Evolutionary conservation across 148 eudicot species (phyloP).

Genomic region (Rhododendron ferrugineum): DNA sequence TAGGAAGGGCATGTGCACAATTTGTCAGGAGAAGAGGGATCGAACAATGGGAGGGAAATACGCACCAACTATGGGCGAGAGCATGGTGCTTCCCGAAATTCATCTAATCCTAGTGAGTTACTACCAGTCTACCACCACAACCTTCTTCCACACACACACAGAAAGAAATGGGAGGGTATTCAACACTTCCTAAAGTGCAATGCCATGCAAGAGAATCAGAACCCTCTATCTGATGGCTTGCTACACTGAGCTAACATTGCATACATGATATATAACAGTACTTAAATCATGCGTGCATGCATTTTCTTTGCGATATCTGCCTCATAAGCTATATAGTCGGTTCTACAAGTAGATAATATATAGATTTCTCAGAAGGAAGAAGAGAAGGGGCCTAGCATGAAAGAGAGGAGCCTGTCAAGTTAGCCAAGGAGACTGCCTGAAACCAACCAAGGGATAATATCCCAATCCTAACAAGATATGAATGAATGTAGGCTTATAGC

Average conservation of each 20-base stretch:
- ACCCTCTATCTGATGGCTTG: background rate
- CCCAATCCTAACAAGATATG: background rate
- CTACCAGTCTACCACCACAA: background rate
- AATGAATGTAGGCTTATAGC: background rate
- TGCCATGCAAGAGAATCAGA: background rate
- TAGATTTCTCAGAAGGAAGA: background rate
- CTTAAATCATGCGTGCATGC: background rate
- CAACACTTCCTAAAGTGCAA: background rate
- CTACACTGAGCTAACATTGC: background rate
- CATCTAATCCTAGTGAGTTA: background rate
- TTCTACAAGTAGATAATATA: background rate
- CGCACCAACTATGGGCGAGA: background rate
- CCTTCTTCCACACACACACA: background rate
- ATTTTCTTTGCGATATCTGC: background rate
- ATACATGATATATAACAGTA: background rate
- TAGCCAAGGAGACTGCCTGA: constrained; percentile 15
- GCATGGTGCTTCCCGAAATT: background rate
- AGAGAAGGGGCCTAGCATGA: background rate
- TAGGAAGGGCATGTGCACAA: background rate
- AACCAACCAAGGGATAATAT: constrained; percentile 8
- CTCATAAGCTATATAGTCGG: background rate
- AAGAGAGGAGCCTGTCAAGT: constrained; percentile 5
- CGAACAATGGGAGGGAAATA: background rate
- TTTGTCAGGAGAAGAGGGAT: background rate
- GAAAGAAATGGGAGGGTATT: background rate